Base-by-base conservation (phyloP, 495 filamentous ascomycete species). In the Staphylotrichum tortipilum region DNA sequence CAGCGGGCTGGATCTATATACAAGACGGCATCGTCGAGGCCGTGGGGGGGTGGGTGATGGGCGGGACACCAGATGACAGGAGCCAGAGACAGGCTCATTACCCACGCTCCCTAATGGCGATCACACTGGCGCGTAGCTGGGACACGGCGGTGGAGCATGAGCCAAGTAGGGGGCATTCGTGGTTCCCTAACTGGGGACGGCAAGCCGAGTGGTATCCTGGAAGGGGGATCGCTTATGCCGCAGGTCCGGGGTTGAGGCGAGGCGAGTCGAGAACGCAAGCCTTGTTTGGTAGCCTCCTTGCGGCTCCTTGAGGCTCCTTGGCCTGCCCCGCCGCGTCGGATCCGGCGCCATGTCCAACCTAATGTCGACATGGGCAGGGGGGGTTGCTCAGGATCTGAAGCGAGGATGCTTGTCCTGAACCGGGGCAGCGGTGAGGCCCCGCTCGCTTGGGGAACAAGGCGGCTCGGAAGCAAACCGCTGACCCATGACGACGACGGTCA, bases 1-100 rank as follows among this genome's bases (percentile, higher is more conserved):
- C 26, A 44, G 46, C 37, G 37, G 42, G 42, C 18, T 51, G 46
- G 58, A 33, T 50, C 59, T 66, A 64, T 62, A 66, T 66, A 64
- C 41, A 49, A 52, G 23, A 29, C 2, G 19, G 3, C 24, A 44
- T 45, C 21, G 17, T 24, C 6, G 21, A 26, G 39, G 23, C 22
- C 30, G 40, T 36, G 41, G 52, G 56, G 44, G 9, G 37, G 30
- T n/a, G n/a, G n/a, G n/a, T n/a, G 48, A 56, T 58, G 42, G 44
- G 38, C 54, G 43, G 19, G 45, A 58, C 35, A 57, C 43, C 48
- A 34, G 50, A 55, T 38, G 50, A 41, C 52, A 50, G 39, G 30
- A 47, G 37, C 52, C 50, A 52, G 47, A 43, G 51, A 36, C 47
- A 29, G 41, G 45, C 45, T 54, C 47, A 52, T 54, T 55, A 46